phyloP scores from a whole-genome alignment of 495 filamentous ascomycete genomes.

The Penicillium tannophilum region DNA sequence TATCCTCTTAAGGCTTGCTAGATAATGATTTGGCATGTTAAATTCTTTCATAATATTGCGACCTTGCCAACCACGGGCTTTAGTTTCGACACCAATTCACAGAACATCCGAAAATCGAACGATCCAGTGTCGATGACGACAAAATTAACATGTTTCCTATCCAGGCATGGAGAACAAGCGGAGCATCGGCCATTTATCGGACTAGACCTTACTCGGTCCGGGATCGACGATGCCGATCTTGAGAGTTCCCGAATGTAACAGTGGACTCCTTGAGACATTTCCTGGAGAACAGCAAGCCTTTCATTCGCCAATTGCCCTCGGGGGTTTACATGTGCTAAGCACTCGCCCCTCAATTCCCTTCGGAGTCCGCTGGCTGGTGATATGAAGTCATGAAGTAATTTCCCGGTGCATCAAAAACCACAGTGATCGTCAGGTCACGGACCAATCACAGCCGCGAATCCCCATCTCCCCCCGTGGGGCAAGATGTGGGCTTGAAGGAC shows the following conservation, averaged over 20 bases:
- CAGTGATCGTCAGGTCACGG: conserved; percentile 1
- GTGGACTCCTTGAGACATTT: neutral
- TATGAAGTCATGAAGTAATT: neutral
- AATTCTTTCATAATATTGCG: too few relatives aligned
- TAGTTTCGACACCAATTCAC: too few relatives aligned
- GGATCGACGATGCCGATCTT: conserved; percentile 15
- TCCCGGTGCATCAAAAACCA: neutral
- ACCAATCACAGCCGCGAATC: neutral
- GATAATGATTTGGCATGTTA: too few relatives aligned
- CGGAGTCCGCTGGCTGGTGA: neutral
- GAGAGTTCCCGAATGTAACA: conserved; percentile 3
- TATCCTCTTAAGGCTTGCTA: too few relatives aligned
- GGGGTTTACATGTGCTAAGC: neutral
- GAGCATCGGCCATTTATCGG: conserved; percentile 18
- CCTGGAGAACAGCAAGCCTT: neutral
- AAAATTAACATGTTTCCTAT: too few relatives aligned
- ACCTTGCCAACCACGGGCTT: too few relatives aligned
- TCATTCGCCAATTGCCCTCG: neutral
- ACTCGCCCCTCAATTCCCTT: neutral
- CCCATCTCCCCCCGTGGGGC: conserved; percentile 7
- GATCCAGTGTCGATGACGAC: too few relatives aligned
- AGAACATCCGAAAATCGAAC: too few relatives aligned
- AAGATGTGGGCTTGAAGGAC: neutral
- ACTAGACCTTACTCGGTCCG: conserved; percentile 11
- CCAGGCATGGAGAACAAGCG: too few relatives aligned